phyloP scores from a whole-genome alignment of 352 stramenopile genomes.

The Globisporangium cederbergense region DNA sequence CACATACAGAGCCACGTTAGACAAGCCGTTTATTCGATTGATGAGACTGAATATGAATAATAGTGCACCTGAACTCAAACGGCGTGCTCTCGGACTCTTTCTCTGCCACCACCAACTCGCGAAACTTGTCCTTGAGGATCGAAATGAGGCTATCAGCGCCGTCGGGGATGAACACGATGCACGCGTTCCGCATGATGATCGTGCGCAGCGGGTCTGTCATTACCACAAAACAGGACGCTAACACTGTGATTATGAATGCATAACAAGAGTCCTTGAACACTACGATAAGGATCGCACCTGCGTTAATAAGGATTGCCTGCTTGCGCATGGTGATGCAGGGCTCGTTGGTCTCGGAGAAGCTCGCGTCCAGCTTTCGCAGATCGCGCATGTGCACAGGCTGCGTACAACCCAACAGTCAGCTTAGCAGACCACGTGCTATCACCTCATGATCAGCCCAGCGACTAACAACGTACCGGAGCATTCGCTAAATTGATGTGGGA shows the following conservation, averaged over 20 bases:
- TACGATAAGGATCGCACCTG: not conserved
- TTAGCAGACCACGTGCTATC: too few relatives aligned
- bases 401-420: not conserved
- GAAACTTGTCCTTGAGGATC: conserved; percentile 40
- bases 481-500: not conserved
- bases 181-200: conserved; percentile 39
- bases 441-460: too few relatives aligned
- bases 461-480: not conserved
- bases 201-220: conserved; percentile 38
- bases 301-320: conserved; percentile 44
- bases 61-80: conserved; percentile 41
- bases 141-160: conserved; percentile 39
- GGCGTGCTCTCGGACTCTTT: conserved; percentile 18
- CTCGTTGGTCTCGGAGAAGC: conserved; percentile 59
- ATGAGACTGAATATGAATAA: too few relatives aligned
- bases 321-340: conserved; percentile 35
- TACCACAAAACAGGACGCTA: too few relatives aligned
- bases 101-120: conserved; percentile 18
- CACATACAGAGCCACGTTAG: not conserved
- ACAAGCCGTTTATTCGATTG: not conserved
- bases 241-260: too few relatives aligned
- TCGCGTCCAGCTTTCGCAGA: conserved; percentile 64
- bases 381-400: conserved; percentile 61
- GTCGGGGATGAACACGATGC: conserved; percentile 42
- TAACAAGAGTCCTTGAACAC: too few relatives aligned